These are phyloP conservation scores for Rhizopus arrhizus DNA, from an alignment of 371 early-diverging fungal genomes.

Conservation along the genomic window DNA sequence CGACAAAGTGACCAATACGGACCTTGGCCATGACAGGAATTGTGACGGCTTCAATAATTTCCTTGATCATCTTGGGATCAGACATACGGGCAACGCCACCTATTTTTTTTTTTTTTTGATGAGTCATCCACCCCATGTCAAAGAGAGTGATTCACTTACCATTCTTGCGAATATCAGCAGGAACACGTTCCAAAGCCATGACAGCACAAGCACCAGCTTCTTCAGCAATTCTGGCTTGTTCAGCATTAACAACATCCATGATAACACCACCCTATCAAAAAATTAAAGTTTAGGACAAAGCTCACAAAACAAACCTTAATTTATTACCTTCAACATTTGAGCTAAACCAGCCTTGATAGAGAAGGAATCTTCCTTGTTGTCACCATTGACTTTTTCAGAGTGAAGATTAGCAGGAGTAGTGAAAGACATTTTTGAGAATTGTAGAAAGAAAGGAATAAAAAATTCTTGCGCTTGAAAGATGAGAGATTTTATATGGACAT, in stretches of 20 bases:
- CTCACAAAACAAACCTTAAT: not conserved
- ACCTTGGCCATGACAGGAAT: slow-evolving; percentile 99
- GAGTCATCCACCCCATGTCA: not conserved
- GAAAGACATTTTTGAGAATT: slow-evolving; percentile 47
- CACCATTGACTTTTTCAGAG: slow-evolving; percentile 45
- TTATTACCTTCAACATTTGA: slow-evolving; percentile 92
- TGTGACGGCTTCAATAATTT: slow-evolving; percentile 92
- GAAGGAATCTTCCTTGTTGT: slow-evolving; percentile 57
- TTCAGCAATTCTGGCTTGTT: slow-evolving; percentile 97
- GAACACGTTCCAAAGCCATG: slow-evolving; percentile 98
- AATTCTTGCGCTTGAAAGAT: slow-evolving; percentile 56
- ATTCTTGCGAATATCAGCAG: slow-evolving; percentile 97
- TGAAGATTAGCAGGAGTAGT: slow-evolving; percentile 72
- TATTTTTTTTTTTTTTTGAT: slow-evolving; percentile 24
- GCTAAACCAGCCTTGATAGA: slow-evolving; percentile 93
- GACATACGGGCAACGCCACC: slow-evolving; percentile 98
- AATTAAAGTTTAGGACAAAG: not conserved
- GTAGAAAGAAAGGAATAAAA: slow-evolving; percentile 20
- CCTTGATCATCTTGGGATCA: slow-evolving; percentile 96
- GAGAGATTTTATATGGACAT: slow-evolving; percentile 44
- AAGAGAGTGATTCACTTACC: slow-evolving; percentile 54
- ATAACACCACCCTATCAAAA: slow-evolving; percentile 91
- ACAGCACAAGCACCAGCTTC: slow-evolving; percentile 98
- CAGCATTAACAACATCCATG: slow-evolving; percentile 97
- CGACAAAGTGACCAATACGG: slow-evolving; percentile 98